Evolutionary conservation across 768 basidiomycete genomes (phyloP), one percentile per base, ranked within the genome.

Genomic region (Tricholoma furcatifolium): DNA sequence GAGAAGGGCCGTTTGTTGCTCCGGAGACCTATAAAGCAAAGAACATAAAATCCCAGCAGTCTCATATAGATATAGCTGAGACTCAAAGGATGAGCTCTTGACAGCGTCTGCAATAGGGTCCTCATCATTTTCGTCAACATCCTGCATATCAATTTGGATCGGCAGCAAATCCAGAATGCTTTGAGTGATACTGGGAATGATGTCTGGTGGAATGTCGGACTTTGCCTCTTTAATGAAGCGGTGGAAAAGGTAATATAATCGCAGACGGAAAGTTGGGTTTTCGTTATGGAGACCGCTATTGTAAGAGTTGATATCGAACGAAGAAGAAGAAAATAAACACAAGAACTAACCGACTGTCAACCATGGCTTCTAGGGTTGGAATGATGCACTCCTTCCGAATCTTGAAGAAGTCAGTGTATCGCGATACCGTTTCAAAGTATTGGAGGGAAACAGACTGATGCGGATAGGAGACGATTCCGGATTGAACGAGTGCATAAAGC

Each of bases 361-460:
- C 79, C 80, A 99, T 91, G 10, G 90, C 90, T 61, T 93, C 88
- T 30, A 99, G 73, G 2, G 91, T 82, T 1, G 92, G 91, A 60
- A 91, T 76, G 47, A 98, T 91, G 60, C 86, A 91, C 51, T 92
- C 89, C 61, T 87, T 91, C 57, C 93, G 85, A 20, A 94, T 85
- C 68, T 91, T 93, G 84, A 98, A 98, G 68, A 99, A 98, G 62
- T 98, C 97, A 32, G 84, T 82, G 65, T 98, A 99, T 43, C 97
- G 83, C n/a, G 91, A 82, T 10, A 81, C 81, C 4, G 91, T 89
- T 70, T 99, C 97, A 58, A 98, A 98, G 68, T 91, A 94, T 64
- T 96, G 93, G 69, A 95, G 77, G 7, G 82, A 76, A 17, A 98
- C 95, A 11, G 85, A 78, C 27, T 85, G 84, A 70, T 95, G 88